Conservation (phyloP, 2,329 filamentous ascomycete genomes). For the Colletotrichum caudatum region DNA sequence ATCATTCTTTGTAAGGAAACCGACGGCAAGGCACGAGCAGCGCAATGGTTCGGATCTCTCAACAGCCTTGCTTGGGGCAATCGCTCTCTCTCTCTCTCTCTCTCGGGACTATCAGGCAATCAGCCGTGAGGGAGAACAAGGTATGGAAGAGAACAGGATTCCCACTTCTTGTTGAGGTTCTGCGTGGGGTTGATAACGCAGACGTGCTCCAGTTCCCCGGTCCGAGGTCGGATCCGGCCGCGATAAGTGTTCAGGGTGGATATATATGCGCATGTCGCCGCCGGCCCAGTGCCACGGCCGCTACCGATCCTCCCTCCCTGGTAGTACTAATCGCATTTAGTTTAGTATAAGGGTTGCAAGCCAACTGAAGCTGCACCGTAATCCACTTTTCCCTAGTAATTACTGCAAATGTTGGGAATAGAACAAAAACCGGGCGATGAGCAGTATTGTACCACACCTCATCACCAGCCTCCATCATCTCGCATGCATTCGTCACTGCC, state of each 20-base stretch:
- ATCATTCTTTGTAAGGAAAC: not conserved
- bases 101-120: conserved; percentile 28
- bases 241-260: conserved; percentile 22
- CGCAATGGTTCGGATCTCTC: not conserved
- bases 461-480: not conserved
- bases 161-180: not conserved
- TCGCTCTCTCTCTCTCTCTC: conserved; percentile 26
- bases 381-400: not conserved
- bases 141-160: not conserved
- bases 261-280: conserved; percentile 25
- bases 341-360: conserved; percentile 1
- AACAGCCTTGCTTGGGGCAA: not conserved
- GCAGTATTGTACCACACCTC: not conserved
- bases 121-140: not conserved
- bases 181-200: conserved; percentile 2
- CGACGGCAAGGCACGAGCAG: not conserved
- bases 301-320: conserved; percentile 11
- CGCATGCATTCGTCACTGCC: not conserved
- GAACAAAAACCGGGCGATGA: not conserved
- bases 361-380: not conserved
- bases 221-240: conserved; percentile 32
- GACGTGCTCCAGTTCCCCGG: conserved; percentile 6
- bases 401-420: too few relatives aligned
- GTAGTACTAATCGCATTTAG: not conserved
- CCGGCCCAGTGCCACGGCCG: conserved; percentile 28